Evolutionary conservation across 306 rosid species (phyloP).

Genomic region (Ammopiptanthus mongolicus): DNA sequence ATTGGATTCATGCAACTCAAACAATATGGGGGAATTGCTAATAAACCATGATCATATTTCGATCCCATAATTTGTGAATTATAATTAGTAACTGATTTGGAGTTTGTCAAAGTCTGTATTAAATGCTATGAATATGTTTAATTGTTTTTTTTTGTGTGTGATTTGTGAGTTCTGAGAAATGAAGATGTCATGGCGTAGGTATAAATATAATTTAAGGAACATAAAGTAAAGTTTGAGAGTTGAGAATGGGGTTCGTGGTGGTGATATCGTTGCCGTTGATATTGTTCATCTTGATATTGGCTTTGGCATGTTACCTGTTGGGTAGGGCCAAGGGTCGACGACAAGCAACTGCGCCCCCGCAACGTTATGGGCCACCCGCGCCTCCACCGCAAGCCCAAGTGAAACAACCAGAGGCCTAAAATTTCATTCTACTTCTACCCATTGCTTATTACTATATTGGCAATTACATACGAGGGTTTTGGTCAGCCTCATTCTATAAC

Average conservation of each 20-base stretch:
- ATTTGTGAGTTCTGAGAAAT: background rate
- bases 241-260: slow-evolving; percentile 33
- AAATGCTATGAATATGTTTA: background rate
- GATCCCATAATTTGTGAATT: background rate
- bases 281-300: slow-evolving; percentile 44
- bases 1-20: background rate
- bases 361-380: slow-evolving; percentile 38
- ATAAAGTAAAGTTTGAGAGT: background rate
- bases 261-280: slow-evolving; percentile 50
- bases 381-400: slow-evolving; percentile 39
- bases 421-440: too few relatives aligned
- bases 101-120: background rate
- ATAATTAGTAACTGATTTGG: background rate
- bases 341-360: slow-evolving; percentile 18
- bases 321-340: slow-evolving; percentile 39
- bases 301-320: slow-evolving; percentile 45
- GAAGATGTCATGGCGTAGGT: background rate
- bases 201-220: background rate
- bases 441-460: too few relatives aligned
- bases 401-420: background rate
- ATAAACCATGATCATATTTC: background rate
- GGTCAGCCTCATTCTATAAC: too few relatives aligned
- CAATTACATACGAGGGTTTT: too few relatives aligned
- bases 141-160: background rate
- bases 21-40: background rate